Percentiles rank a stretch among this genome's conserved stretches.
phyloP scores from a whole-genome alignment of 768 basidiomycete species.

The Phaeotremella skinneri region DNA sequence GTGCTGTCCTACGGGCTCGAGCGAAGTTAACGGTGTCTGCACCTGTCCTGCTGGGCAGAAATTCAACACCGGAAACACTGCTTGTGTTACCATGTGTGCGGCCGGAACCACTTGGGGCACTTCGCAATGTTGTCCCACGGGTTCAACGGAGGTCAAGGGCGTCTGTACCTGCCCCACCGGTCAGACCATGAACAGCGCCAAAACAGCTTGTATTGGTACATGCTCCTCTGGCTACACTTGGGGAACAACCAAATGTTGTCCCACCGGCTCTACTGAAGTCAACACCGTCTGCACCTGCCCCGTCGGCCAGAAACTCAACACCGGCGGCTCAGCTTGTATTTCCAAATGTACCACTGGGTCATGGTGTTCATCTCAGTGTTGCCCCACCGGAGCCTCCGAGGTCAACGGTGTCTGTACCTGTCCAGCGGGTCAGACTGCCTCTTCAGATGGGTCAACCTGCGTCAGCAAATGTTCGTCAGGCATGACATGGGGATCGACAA shows the following conservation, averaged over 20 bases:
- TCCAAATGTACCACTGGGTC: constrained; percentile 15
- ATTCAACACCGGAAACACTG: constrained; percentile 8
- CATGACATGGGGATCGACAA: not conserved
- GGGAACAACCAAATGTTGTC: constrained; percentile 22
- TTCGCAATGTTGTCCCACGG: constrained; percentile 12
- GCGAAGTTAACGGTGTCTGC: constrained; percentile 16
- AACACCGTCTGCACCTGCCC: not conserved
- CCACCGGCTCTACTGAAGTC: constrained; percentile 8
- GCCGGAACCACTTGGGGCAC: constrained; percentile 2
- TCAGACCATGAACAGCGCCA: not conserved
- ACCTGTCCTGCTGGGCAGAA: constrained; percentile 11
- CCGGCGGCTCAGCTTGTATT: constrained; percentile 12
- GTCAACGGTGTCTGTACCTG: constrained; percentile 10
- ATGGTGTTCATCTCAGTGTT: constrained; percentile 21
- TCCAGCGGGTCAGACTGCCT: not conserved
- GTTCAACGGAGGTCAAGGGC: constrained; percentile 13
- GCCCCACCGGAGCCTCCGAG: constrained; percentile 20
- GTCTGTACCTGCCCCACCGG: not conserved
- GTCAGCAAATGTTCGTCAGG: constrained; percentile 15
- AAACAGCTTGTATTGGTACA: constrained; percentile 7
- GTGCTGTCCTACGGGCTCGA: constrained; percentile 24
- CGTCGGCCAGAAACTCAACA: constrained; percentile 3
- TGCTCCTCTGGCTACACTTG: constrained; percentile 14
- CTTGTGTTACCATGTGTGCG: constrained; percentile 14
- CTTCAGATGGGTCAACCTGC: constrained; percentile 7